A percentile compares a stretch with the other conserved stretches of the same genome.
Conservation (phyloP, 2,329 filamentous ascomycete species). For the Aquanectria penicillioides region DNA sequence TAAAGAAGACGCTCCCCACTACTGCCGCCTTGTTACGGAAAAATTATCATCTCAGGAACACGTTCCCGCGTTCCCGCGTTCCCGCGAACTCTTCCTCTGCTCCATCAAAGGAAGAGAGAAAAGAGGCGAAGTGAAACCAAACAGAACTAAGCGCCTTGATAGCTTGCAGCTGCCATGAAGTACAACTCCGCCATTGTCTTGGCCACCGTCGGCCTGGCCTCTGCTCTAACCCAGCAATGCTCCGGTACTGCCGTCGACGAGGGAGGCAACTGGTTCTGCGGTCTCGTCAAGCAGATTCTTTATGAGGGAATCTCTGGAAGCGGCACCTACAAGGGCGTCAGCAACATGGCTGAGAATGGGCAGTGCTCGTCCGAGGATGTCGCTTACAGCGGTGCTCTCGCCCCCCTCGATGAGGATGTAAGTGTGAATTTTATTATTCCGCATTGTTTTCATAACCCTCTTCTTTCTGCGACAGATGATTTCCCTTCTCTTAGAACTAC, state of each 20-base stretch:
- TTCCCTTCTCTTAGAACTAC: no score
- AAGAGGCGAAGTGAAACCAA: no score
- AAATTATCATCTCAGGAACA: no score
- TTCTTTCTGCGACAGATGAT: no score
- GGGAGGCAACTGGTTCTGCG: conserved; percentile 73
- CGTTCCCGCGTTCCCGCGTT: no score
- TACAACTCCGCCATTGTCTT: conserved; percentile 39
- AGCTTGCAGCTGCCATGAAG: conserved; percentile 46
- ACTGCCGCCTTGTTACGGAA: no score
- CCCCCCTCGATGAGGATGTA: conserved; percentile 78
- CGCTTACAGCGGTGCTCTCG: conserved; percentile 68
- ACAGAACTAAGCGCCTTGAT: no score
- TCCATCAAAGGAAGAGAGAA: no score
- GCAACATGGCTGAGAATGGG: conserved; percentile 64
- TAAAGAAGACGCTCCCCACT: no score
- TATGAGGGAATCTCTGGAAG: conserved; percentile 69
- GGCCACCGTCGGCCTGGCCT: conserved; percentile 42
- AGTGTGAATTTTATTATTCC: conserved; percentile 39
- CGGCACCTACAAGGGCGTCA: conserved; percentile 73
- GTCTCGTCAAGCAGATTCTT: conserved; percentile 71
- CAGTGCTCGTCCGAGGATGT: conserved; percentile 63
- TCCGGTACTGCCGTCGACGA: conserved; percentile 48
- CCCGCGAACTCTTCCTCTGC: no score
- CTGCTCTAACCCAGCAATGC: conserved; percentile 49
- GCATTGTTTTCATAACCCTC: background rate